phyloP scores from a whole-genome alignment of 768 basidiomycete species.

The Russula emetica region DNA sequence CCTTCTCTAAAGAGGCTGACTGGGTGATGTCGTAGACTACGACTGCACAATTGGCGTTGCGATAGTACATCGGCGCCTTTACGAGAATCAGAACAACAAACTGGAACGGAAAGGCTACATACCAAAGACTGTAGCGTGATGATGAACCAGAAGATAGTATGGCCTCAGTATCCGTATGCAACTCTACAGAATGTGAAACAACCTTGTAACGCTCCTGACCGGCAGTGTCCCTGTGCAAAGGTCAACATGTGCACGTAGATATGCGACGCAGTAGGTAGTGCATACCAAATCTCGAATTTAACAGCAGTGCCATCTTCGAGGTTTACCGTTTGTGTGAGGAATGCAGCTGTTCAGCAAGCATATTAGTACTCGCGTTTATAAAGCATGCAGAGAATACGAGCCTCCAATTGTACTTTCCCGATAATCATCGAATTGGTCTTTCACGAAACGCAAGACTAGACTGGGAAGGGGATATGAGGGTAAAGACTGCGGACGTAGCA shows the following conservation, averaged over 20 bases:
- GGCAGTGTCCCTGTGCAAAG: conserved; percentile 75
- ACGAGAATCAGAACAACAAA: neutral
- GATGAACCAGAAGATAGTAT: neutral
- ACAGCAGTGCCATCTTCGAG: conserved; percentile 86
- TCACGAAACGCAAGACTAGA: conserved; percentile 92
- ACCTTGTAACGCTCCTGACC: conserved; percentile 94
- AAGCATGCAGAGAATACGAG: conserved; percentile 31
- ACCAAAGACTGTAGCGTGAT: conserved; percentile 41
- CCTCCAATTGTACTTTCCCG: conserved; percentile 93
- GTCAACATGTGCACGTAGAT: neutral
- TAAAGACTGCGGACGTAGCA: conserved; percentile 28
- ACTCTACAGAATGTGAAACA: conserved; percentile 28
- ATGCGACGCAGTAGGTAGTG: conserved; percentile 4
- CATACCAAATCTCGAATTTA: conserved; percentile 97
- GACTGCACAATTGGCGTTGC: conserved; percentile 89
- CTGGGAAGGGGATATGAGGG: conserved; percentile 42
- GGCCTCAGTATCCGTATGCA: conserved; percentile 21
- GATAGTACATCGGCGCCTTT: conserved; percentile 94
- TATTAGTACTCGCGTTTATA: conserved; percentile 28
- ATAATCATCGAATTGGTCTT: conserved; percentile 94
- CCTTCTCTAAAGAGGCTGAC: conserved; percentile 87
- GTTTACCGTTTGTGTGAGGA: conserved; percentile 95
- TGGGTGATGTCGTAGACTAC: conserved; percentile 97
- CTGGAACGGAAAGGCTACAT: conserved; percentile 30
- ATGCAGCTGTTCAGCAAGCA: conserved; percentile 61